phyloP scores from a whole-genome alignment of 371 early-diverging fungal species.

The Syncephalastrum racemosum region DNA sequence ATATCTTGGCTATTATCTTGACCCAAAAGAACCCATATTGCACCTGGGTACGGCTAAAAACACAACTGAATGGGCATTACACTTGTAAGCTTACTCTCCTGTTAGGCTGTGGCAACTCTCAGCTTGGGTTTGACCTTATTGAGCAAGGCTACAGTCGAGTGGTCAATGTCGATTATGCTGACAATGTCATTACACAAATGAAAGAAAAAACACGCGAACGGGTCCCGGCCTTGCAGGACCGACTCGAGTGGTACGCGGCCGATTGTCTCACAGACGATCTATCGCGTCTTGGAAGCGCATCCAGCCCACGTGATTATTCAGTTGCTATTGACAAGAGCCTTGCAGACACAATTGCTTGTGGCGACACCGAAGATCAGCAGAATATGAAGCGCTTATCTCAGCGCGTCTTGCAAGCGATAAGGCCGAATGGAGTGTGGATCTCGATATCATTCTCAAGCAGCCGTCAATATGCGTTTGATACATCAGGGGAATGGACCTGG shows the following conservation, averaged over 20 bases:
- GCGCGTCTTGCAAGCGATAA: constrained; percentile 20
- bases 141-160: constrained; percentile 31
- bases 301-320: constrained; percentile 11
- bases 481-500: constrained; percentile 18
- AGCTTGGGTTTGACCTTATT: constrained; percentile 43
- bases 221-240: constrained; percentile 13
- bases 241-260: constrained; percentile 25
- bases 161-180: constrained; percentile 47
- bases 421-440: constrained; percentile 27
- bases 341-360: constrained; percentile 41
- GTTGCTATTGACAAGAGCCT: constrained; percentile 46
- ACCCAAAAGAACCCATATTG: constrained; percentile 24
- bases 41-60: constrained; percentile 25
- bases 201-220: constrained; percentile 15
- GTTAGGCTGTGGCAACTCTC: constrained; percentile 58
- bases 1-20: constrained; percentile 19
- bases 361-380: constrained; percentile 35
- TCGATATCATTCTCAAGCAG: constrained; percentile 33
- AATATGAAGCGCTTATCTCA: constrained; percentile 16
- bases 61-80: background rate
- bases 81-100: background rate
- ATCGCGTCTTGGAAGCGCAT: constrained; percentile 5
- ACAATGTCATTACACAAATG: constrained; percentile 45
- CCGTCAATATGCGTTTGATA: constrained; percentile 16
- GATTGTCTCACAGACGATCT: constrained; percentile 25